A percentile compares a stretch with the other conserved stretches of the same genome.
Evolutionary conservation across 805 yeast genomes (phyloP).

Genomic region (Teunomyces aglyptinius): DNA sequence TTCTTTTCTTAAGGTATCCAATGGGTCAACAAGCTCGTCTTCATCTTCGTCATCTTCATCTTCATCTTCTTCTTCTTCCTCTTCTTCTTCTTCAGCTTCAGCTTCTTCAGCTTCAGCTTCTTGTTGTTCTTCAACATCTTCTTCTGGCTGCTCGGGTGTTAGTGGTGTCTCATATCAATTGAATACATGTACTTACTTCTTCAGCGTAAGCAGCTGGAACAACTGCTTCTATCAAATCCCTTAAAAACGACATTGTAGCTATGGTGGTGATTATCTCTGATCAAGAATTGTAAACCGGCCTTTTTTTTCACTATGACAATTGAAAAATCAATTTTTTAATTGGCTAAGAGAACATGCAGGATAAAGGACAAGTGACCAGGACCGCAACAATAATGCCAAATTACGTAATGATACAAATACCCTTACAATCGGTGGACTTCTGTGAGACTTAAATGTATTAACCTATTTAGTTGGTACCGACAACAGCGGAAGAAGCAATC

Average conservation of each 20-base stretch:
- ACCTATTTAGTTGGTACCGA: constrained; percentile 3
- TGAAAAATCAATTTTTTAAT: constrained; percentile 25
- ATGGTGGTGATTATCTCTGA: not conserved
- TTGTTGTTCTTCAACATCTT: constrained; percentile 19
- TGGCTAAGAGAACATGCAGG: constrained; percentile 16
- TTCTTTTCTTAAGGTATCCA: constrained; percentile 45
- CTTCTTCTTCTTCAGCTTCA: constrained; percentile 50
- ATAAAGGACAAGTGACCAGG: not conserved
- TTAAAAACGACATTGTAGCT: constrained; percentile 47
- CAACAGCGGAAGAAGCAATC: constrained; percentile 40
- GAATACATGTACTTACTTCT: constrained; percentile 41
- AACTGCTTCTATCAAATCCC: constrained; percentile 76
- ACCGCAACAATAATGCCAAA: not conserved
- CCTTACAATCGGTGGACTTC: not conserved
- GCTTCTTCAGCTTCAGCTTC: constrained; percentile 30
- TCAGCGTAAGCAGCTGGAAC: constrained; percentile 87
- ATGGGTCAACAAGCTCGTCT: constrained; percentile 57
- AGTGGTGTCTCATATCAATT: constrained; percentile 7
- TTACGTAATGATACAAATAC: no score
- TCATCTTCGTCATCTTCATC: constrained; percentile 72
- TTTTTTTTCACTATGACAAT: constrained; percentile 7
- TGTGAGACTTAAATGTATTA: constrained; percentile 2
- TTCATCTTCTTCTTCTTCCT: constrained; percentile 57
- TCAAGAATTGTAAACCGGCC: not conserved
- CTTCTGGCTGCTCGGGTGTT: constrained; percentile 27